These are phyloP conservation scores for Deuterostichococcus epilithicus DNA, from an alignment of 139 green algal genomes.

Conservation along the genomic window DNA sequence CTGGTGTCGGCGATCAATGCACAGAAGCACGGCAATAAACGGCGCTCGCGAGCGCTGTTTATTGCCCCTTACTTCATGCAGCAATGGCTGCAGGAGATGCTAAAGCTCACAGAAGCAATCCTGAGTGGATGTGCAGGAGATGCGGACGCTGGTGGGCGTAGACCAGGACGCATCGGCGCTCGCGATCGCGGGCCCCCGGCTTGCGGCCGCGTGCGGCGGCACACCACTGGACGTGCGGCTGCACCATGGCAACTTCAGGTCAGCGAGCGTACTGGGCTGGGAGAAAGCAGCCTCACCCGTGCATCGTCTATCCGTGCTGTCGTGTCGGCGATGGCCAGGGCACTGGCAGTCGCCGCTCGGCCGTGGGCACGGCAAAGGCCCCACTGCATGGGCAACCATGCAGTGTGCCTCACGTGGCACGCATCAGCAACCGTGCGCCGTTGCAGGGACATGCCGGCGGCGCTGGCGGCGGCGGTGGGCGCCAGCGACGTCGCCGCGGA, in stretches of 20 bases:
- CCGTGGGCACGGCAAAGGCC: not conserved
- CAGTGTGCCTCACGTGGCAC: slow-evolving; percentile 3
- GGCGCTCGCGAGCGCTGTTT: not conserved
- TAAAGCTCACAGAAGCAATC: not conserved
- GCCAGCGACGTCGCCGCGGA: slow-evolving; percentile 30
- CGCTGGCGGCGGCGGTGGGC: slow-evolving; percentile 29
- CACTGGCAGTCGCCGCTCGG: slow-evolving; percentile 1
- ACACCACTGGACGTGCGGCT: slow-evolving; percentile 24
- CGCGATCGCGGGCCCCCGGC: slow-evolving; percentile 46
- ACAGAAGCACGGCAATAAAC: too few species aligned
- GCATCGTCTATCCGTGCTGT: not conserved
- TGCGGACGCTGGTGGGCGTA: slow-evolving; percentile 70
- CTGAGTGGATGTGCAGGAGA: slow-evolving; percentile 44
- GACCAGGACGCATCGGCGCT: slow-evolving; percentile 82
- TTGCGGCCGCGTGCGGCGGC: slow-evolving; percentile 28
- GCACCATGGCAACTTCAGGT: slow-evolving; percentile 60
- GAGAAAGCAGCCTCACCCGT: too few species aligned
- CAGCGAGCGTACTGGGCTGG: not conserved
- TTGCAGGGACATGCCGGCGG: slow-evolving; percentile 17
- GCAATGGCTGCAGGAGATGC: not conserved
- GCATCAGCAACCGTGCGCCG: not conserved
- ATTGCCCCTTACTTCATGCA: not conserved
- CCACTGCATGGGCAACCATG: not conserved
- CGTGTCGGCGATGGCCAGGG: not conserved
- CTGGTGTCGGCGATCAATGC: not conserved